Conservation (phyloP, 768 basidiomycete species). For the Suillus alpinus region DNA sequence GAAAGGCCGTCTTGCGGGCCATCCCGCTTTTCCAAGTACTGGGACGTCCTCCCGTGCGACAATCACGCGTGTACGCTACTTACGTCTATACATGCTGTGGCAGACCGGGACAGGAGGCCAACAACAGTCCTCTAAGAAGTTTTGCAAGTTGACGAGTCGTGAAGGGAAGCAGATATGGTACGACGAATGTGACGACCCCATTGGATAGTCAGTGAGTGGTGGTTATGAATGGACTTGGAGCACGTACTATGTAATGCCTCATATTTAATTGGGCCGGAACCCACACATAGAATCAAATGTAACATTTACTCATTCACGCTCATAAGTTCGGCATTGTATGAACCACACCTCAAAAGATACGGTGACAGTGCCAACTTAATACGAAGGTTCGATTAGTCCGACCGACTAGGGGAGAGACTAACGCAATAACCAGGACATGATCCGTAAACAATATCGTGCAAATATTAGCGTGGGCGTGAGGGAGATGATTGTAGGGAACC, state of each 20-base stretch:
- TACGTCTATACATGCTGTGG: conserved; percentile 23
- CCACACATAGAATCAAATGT: background rate
- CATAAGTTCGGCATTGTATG: background rate
- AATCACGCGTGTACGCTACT: conserved; percentile 10
- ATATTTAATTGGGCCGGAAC: background rate
- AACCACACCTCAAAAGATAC: background rate
- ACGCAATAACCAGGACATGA: background rate
- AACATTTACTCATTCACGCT: too few relatives aligned
- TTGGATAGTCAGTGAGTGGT: background rate
- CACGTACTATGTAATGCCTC: background rate
- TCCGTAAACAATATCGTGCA: background rate
- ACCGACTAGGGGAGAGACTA: background rate
- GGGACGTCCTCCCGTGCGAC: background rate
- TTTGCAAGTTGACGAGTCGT: background rate
- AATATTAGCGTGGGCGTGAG: background rate
- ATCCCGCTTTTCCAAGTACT: conserved; percentile 21
- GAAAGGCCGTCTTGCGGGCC: conserved; percentile 25
- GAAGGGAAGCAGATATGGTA: background rate
- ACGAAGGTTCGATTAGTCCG: background rate
- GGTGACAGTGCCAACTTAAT: background rate
- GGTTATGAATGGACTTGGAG: background rate
- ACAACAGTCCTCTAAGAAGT: background rate
- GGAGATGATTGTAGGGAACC: too few relatives aligned
- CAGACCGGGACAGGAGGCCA: conserved; percentile 2
- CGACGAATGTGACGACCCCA: background rate